Percentiles rank a stretch among this genome's conserved stretches.
phyloP scores from a whole-genome alignment of 2,329 filamentous ascomycete species.

The Ascosphaera aggregata region DNA sequence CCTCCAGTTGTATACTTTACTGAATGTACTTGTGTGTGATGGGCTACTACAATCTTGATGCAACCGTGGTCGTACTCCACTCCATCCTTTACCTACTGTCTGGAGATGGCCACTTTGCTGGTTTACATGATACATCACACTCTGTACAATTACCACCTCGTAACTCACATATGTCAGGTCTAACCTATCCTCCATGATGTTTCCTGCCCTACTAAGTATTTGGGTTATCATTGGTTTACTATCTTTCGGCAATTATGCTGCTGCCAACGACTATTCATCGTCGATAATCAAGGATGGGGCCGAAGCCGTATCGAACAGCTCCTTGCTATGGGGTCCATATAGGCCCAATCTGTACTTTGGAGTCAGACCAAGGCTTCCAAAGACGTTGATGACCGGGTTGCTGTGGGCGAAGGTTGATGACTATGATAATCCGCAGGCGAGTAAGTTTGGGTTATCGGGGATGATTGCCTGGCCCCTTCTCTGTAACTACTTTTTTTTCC shows the following conservation, averaged over 20 bases:
- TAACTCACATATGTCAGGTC: too few species aligned
- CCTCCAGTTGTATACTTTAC: too few species aligned
- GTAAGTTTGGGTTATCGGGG: too few species aligned
- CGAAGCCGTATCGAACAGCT: constrained; percentile 42
- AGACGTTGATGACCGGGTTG: constrained; percentile 59
- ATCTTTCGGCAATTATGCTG: constrained; percentile 2
- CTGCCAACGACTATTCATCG: constrained; percentile 12
- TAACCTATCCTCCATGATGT: constrained; percentile 3
- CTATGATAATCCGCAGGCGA: constrained; percentile 49
- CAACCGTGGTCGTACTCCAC: too few species aligned
- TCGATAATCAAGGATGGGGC: constrained; percentile 16
- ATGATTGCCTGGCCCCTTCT: too few species aligned
- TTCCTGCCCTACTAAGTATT: constrained; percentile 9
- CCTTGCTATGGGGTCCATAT: constrained; percentile 89
- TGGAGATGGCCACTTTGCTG: too few species aligned
- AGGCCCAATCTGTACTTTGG: constrained; percentile 89
- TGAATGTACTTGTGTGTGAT: too few species aligned
- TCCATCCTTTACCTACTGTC: too few species aligned
- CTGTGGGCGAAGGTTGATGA: constrained; percentile 77
- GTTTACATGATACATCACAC: too few species aligned
- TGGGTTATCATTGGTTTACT: constrained; percentile 9
- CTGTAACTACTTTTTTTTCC: too few species aligned
- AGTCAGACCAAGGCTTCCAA: constrained; percentile 55
- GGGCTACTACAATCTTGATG: too few species aligned
- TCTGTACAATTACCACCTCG: too few species aligned